A percentile compares a stretch with the other conserved stretches of the same genome.
phyloP scores from a whole-genome alignment of 23 red algal species.

The Gracilaria domingensis region DNA sequence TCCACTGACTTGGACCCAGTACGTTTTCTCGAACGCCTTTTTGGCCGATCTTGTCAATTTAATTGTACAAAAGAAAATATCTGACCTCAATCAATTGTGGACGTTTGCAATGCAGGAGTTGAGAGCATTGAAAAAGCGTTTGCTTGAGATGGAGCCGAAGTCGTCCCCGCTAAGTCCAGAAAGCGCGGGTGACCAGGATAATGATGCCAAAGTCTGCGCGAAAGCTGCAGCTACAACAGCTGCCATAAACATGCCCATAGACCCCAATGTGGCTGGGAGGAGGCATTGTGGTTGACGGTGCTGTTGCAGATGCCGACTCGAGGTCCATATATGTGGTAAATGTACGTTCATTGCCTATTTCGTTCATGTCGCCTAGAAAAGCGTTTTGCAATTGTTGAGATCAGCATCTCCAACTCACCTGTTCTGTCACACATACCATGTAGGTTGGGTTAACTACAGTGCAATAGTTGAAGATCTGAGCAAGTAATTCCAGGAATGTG shows the following conservation, averaged over 20 bases:
- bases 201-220: conserved; percentile 9
- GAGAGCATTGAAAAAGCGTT: conserved; percentile 83
- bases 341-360: conserved; percentile 43
- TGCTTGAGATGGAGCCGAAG: conserved; percentile 82
- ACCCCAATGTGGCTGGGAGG: background rate
- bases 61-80: background rate
- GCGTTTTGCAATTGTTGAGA: too few relatives aligned
- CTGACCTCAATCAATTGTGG: background rate
- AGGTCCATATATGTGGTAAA: conserved; percentile 92
- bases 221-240: background rate
- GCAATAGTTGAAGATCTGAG: conserved; percentile 82
- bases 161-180: conserved; percentile 60
- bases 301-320: conserved; percentile 69
- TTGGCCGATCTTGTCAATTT: background rate
- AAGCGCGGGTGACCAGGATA: conserved; percentile 34
- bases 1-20: conserved; percentile 19
- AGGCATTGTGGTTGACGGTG: conserved; percentile 24
- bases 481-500: conserved; percentile 88
- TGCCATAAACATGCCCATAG: background rate
- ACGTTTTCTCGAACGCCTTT: background rate
- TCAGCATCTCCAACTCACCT: too few relatives aligned
- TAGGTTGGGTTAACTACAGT: conserved; percentile 79
- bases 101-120: conserved; percentile 54
- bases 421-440: background rate
- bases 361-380: background rate